A percentile compares a stretch with the other conserved stretches of the same genome.
These are phyloP conservation scores for Taiozyma sp. DNA, from an alignment of 1,139 yeast genomes.

Conservation along the genomic window DNA sequence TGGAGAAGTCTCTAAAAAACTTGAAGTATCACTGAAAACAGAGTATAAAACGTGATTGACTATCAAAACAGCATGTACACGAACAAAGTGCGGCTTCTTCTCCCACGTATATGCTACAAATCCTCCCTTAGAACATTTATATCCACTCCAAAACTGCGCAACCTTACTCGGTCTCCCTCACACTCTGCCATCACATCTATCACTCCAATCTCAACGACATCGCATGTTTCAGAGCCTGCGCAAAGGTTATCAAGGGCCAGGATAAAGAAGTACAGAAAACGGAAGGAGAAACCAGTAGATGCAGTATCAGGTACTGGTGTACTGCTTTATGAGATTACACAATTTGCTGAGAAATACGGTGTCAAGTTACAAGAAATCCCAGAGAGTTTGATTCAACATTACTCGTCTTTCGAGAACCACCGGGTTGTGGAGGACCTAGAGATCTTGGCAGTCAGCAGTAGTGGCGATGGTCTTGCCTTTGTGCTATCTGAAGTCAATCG, in stretches of 20 bases:
- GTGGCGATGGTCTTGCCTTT: constrained; percentile 59
- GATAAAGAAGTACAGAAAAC: background rate
- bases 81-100: background rate
- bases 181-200: background rate
- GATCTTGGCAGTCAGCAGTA: constrained; percentile 48
- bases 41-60: too few species aligned
- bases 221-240: background rate
- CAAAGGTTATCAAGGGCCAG: background rate
- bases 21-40: background rate
- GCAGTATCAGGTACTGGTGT: constrained; percentile 66
- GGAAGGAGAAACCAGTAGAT: constrained; percentile 28
- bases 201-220: background rate
- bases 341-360: constrained; percentile 41
- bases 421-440: constrained; percentile 34
- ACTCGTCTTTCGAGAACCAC: constrained; percentile 2
- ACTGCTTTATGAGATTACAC: constrained; percentile 52
- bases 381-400: constrained; percentile 1
- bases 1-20: background rate
- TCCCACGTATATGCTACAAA: background rate
- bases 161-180: background rate
- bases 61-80: background rate
- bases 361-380: constrained; percentile 18
- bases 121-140: background rate
- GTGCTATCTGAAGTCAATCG: constrained; percentile 26
- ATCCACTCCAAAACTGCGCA: background rate